Evolutionary conservation across 2,329 filamentous ascomycete genomes (phyloP).

Genomic region (Dothideomycetidae sp.): DNA sequence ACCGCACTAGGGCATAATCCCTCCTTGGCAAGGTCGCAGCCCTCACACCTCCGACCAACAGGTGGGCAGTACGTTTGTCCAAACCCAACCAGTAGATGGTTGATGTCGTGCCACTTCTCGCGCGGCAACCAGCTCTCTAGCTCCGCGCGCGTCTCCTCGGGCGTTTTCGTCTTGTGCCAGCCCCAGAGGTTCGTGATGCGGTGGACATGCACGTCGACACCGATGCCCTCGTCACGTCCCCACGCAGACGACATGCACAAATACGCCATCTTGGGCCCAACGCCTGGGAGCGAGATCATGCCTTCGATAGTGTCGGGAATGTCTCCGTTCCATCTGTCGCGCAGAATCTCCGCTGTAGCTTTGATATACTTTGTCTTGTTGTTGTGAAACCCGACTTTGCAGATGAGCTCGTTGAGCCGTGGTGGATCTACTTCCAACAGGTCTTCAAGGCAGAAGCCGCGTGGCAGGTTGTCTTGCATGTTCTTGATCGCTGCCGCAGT

Average conservation of each 20-base stretch:
- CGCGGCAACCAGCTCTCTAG: slow-evolving; percentile 71
- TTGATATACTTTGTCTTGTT: slow-evolving; percentile 77
- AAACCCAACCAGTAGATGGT: slow-evolving; percentile 73
- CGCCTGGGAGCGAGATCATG: slow-evolving; percentile 64
- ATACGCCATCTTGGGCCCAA: slow-evolving; percentile 91
- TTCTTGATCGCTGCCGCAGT: slow-evolving; percentile 70
- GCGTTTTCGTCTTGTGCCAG: slow-evolving; percentile 69
- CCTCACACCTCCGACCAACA: slow-evolving; percentile 64
- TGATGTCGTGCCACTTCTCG: slow-evolving; percentile 85
- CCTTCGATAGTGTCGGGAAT: slow-evolving; percentile 68
- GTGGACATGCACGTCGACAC: slow-evolving; percentile 90
- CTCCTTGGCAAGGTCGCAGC: slow-evolving; percentile 63
- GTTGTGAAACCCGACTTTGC: slow-evolving; percentile 83
- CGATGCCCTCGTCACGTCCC: slow-evolving; percentile 61
- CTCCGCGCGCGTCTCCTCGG: slow-evolving; percentile 64
- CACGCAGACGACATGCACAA: slow-evolving; percentile 68
- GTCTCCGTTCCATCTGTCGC: slow-evolving; percentile 56
- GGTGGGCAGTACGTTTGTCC: slow-evolving; percentile 79
- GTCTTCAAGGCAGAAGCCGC: slow-evolving; percentile 59
- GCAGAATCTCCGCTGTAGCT: slow-evolving; percentile 55
- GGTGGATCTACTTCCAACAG: slow-evolving; percentile 57
- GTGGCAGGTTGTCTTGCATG: slow-evolving; percentile 57
- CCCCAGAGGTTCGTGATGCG: slow-evolving; percentile 90
- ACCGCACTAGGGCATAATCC: slow-evolving; percentile 54
- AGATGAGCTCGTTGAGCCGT: slow-evolving; percentile 58